phyloP scores from a whole-genome alignment of 306 rosid genomes.

The Psophocarpus tetragonolobus region DNA sequence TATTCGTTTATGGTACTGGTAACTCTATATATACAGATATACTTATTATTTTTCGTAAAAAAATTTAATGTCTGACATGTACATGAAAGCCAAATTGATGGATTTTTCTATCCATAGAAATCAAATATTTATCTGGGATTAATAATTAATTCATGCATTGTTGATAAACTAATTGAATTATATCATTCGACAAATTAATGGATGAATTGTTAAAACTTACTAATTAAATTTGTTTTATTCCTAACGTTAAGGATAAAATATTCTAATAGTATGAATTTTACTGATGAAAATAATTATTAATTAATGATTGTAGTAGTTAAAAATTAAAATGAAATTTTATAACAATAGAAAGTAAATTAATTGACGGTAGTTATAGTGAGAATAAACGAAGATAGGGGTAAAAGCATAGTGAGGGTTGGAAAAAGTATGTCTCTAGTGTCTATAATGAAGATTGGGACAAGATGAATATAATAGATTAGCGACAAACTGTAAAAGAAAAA shows the following conservation, averaged over 20 bases:
- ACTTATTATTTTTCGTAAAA: too few species aligned
- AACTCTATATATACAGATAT: too few species aligned
- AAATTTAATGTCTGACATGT: background rate
- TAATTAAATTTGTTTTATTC: background rate
- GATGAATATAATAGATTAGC: background rate
- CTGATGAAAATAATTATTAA: background rate
- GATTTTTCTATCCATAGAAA: too few species aligned
- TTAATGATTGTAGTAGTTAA: background rate
- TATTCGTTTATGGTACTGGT: too few species aligned
- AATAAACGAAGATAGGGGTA: too few species aligned
- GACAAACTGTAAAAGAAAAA: conserved; percentile 26
- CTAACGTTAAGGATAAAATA: background rate
- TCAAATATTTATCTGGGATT: too few species aligned
- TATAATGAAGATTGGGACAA: too few species aligned
- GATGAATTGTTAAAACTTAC: background rate
- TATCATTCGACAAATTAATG: background rate
- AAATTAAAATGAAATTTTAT: background rate
- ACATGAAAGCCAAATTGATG: too few species aligned
- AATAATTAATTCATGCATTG: too few species aligned
- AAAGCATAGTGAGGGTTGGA: background rate
- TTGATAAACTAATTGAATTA: too few species aligned
- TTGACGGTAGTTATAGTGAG: background rate
- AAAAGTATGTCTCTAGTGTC: background rate
- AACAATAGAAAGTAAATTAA: background rate
- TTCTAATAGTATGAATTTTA: background rate